phyloP scores from a whole-genome alignment of 2,329 filamentous ascomycete species.

The Cladobotryum protrusum region DNA sequence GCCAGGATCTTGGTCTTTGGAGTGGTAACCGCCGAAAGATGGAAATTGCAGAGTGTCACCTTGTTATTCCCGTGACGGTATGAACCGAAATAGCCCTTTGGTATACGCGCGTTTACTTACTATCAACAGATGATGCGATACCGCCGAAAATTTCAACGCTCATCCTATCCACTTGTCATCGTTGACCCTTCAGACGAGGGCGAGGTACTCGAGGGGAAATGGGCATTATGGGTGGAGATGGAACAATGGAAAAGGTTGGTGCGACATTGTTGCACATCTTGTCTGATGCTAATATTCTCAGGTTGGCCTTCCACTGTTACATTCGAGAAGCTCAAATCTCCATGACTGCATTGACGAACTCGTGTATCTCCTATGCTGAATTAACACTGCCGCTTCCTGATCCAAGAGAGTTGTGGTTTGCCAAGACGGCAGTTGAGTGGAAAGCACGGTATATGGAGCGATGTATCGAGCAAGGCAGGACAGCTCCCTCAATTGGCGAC shows the following conservation, averaged over 20 bases:
- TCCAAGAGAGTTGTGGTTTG: conserved; percentile 58
- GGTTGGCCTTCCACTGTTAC: conserved; percentile 59
- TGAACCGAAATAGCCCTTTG: conserved; percentile 11
- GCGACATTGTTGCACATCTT: background rate
- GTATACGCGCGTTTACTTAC: conserved; percentile 12
- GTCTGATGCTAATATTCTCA: conserved; percentile 19
- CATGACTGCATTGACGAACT: conserved; percentile 59
- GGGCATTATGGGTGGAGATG: conserved; percentile 56
- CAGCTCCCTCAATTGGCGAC: conserved; percentile 48
- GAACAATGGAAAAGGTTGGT: conserved; percentile 59
- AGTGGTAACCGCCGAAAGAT: conserved; percentile 50
- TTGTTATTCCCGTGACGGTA: conserved; percentile 40
- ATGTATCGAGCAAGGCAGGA: conserved; percentile 30
- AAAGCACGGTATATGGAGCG: conserved; percentile 50
- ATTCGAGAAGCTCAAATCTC: conserved; percentile 61
- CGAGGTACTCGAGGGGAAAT: conserved; percentile 54
- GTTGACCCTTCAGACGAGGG: conserved; percentile 51
- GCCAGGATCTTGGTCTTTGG: conserved; percentile 47
- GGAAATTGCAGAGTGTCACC: conserved; percentile 49
- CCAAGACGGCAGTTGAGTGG: conserved; percentile 58
- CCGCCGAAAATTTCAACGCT: conserved; percentile 52
- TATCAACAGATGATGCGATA: conserved; percentile 44
- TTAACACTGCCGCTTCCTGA: conserved; percentile 60
- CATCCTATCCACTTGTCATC: conserved; percentile 44
- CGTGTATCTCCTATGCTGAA: conserved; percentile 63